These are phyloP conservation scores for Spirogloea muscicola DNA, from an alignment of 139 green algal species.

Conservation along the genomic window DNA sequence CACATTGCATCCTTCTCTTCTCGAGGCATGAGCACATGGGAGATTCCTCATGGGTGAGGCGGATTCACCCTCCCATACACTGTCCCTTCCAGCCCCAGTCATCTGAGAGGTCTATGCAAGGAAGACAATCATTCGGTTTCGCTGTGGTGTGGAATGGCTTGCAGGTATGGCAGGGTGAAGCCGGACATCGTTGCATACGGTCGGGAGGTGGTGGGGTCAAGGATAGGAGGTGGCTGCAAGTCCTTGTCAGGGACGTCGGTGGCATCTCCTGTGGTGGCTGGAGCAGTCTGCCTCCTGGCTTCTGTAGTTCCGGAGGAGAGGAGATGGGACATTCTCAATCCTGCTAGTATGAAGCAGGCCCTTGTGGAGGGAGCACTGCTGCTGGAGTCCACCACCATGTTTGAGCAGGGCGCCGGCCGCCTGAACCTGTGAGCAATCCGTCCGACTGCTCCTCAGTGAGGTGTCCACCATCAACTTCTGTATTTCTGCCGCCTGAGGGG, in stretches of 20 bases:
- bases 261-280: conserved; percentile 92
- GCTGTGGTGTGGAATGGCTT: too few species aligned
- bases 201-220: conserved; percentile 83
- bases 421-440: conserved; percentile 37
- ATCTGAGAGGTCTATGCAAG: too few species aligned
- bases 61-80: too few species aligned
- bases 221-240: conserved; percentile 83
- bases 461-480: too few species aligned
- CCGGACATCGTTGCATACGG: conserved; percentile 95
- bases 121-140: too few species aligned
- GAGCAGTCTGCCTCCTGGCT: conserved; percentile 86
- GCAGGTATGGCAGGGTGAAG: conserved; percentile 74
- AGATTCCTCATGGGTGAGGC: conserved; percentile 70
- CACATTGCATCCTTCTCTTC: conserved; percentile 88
- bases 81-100: too few species aligned
- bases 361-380: conserved; percentile 83
- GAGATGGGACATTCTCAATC: conserved; percentile 88
- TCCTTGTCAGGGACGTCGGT: conserved; percentile 78
- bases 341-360: conserved; percentile 96
- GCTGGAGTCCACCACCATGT: conserved; percentile 72
- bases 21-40: conserved; percentile 93
- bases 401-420: conserved; percentile 62
- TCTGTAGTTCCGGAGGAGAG: conserved; percentile 68
- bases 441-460: too few species aligned
- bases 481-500: too few species aligned